Evolutionary conservation across 306 rosid species (phyloP).

Genomic region (Phaseolus lunatus): DNA sequence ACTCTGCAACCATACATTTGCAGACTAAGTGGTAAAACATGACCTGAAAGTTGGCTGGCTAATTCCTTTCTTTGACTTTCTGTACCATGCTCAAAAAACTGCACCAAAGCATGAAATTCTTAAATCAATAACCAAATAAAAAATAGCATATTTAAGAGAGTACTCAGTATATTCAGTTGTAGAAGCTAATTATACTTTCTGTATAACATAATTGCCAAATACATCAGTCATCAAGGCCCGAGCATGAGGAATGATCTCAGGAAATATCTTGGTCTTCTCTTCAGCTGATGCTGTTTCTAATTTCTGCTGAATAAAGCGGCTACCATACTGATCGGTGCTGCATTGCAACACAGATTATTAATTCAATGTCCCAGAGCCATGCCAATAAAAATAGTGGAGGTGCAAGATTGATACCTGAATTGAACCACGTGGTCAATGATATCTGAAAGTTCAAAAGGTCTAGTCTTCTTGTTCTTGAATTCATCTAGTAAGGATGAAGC

Average conservation of each 20-base stretch:
- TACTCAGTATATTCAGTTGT: slow-evolving; percentile 38
- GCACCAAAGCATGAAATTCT: slow-evolving; percentile 53
- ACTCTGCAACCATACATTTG: slow-evolving; percentile 99
- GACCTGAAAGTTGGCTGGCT: slow-evolving; percentile 80
- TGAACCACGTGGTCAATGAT: slow-evolving; percentile 80
- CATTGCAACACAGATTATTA: slow-evolving; percentile 49
- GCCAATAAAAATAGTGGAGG: slow-evolving; percentile 32
- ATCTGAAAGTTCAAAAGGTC: slow-evolving; percentile 89
- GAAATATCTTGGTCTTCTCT: slow-evolving; percentile 83
- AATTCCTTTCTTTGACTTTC: slow-evolving; percentile 83
- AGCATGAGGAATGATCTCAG: slow-evolving; percentile 88
- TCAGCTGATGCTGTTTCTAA: slow-evolving; percentile 80
- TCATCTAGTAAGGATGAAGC: slow-evolving; percentile 83
- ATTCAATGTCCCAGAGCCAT: slow-evolving; percentile 43
- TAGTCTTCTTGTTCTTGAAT: slow-evolving; percentile 88
- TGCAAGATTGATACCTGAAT: slow-evolving; percentile 69
- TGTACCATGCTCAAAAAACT: slow-evolving; percentile 97
- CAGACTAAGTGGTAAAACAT: slow-evolving; percentile 93
- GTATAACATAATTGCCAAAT: slow-evolving; percentile 97
- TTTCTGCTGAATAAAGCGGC: slow-evolving; percentile 99
- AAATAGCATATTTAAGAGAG: slow-evolving; percentile 5
- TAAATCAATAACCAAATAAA: slow-evolving; percentile 38
- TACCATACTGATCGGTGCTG: slow-evolving; percentile 98
- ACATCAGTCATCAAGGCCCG: slow-evolving; percentile 95
- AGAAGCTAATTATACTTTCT: slow-evolving; percentile 68